Conservation (phyloP, 257 asterid species). For the Solanum clarkiae region DNA sequence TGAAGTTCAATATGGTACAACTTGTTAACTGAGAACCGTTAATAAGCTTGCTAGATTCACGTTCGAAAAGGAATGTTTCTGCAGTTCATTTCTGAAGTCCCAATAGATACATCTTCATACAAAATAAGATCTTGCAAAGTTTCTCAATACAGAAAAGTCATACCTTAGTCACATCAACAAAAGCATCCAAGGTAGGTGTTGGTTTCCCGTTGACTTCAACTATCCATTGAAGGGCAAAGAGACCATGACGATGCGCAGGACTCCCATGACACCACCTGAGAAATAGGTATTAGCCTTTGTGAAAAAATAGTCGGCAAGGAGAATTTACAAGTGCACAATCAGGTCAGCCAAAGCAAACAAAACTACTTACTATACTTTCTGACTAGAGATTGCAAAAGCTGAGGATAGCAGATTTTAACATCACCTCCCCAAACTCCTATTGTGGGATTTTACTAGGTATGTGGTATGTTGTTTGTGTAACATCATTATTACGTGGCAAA, state of each 20-base stretch:
- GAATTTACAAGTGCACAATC: background rate
- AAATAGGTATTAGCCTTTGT: background rate
- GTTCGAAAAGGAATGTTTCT: background rate
- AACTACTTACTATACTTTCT: background rate
- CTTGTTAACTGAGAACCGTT: background rate
- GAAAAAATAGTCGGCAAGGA: background rate
- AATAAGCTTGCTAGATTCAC: background rate
- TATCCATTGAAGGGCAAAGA: slow-evolving; percentile 96
- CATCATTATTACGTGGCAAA: background rate
- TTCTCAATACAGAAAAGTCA: background rate
- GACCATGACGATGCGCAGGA: slow-evolving; percentile 90
- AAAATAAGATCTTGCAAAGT: background rate
- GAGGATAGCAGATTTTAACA: background rate
- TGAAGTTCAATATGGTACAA: background rate
- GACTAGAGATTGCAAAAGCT: background rate
- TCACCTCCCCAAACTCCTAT: background rate
- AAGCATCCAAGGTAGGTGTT: slow-evolving; percentile 85
- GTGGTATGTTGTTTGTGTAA: background rate
- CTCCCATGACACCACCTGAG: slow-evolving; percentile 99
- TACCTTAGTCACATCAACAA: slow-evolving; percentile 84
- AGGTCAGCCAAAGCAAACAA: background rate
- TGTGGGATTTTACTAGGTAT: background rate
- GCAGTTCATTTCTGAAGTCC: background rate
- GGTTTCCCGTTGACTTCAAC: slow-evolving; percentile 90
- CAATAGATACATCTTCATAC: background rate